Evolutionary conservation across 768 basidiomycete species (phyloP), one percentile per base, ranked within the genome.

Genomic region (Dacryopinax primogenitus): DNA sequence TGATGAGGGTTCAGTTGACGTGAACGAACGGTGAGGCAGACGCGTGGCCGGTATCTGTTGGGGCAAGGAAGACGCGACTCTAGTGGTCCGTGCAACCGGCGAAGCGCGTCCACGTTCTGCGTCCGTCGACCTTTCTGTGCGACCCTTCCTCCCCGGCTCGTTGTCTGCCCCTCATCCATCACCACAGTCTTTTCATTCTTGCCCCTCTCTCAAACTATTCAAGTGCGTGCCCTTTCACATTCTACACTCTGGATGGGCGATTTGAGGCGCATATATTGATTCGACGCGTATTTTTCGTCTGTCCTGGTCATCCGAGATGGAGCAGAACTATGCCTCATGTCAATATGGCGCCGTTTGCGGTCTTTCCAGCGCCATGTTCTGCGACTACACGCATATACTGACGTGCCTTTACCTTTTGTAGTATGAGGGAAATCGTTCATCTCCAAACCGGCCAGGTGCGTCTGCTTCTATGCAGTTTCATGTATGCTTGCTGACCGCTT

Each of bases 391-490:
- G 51, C 51, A 58, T 58, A 13, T 58, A 58, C 51, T 58, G 58
- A 65, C 47, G 34, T 18, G 13, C 21, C n/a, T 4, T 35, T 33
- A 15, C n/a, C 36, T 21, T 66, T 32, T 26, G 6, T 71, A 92
- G 90, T 82, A 92, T 92, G 90, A 90, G 94, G 82, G 94, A 98
- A 86, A 97, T 98, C 79, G 94, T 98, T 76, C 95, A 98, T 80
- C 86, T 98, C 74, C 95, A 98, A 78, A 97, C 95, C 69, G 95
- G 95, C 80, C 95, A 96, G 85, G 92, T 92, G 73, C 71, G 80
- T 75, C 63, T 62, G 35, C 64, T 45, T 35, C 33, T 30, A 33
- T 39, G 11, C 30, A 1, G 0, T 28, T 30, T 9, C 13, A 15
- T 12, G 4, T 13, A 15, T 6, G 18, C 12, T 21, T 34, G 37